These are phyloP conservation scores for Leucosporidium scottii DNA, from an alignment of 768 basidiomycete genomes.

Conservation along the genomic window DNA sequence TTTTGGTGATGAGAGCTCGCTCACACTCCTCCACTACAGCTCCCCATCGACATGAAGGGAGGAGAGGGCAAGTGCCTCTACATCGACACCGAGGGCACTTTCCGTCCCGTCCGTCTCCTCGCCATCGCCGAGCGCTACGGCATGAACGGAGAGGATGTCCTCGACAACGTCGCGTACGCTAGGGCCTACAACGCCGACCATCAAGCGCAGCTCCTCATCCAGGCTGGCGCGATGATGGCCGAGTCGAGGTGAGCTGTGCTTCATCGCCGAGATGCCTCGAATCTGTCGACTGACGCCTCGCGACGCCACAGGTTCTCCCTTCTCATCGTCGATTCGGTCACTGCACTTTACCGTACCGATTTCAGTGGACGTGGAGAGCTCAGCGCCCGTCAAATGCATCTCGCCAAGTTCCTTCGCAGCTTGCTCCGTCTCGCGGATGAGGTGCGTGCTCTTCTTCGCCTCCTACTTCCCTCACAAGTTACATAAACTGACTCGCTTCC, in stretches of 20 bases:
- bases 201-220: conserved; percentile 78
- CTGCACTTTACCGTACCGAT: conserved; percentile 89
- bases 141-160: conserved; percentile 93
- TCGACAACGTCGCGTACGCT: conserved; percentile 98
- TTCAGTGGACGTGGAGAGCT: conserved; percentile 93
- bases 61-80: conserved; percentile 98
- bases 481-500: conserved; percentile 10
- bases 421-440: conserved; percentile 92
- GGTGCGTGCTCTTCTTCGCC: conserved; percentile 48
- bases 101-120: conserved; percentile 88
- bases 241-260: conserved; percentile 76
- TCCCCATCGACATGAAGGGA: conserved; percentile 94
- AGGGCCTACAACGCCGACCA: conserved; percentile 98
- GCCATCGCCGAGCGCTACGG: conserved; percentile 94
- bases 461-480: neutral
- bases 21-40: conserved; percentile 38
- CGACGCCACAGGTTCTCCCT: conserved; percentile 69
- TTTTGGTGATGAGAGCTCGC: neutral
- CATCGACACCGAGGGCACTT: conserved; percentile 98
- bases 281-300: neutral
- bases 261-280: neutral
- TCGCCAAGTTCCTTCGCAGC: conserved; percentile 90
- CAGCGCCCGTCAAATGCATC: conserved; percentile 86
- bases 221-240: conserved; percentile 96
- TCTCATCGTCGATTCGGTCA: conserved; percentile 92